phyloP scores from a whole-genome alignment of 768 basidiomycete species.

The Mycena latifolia region DNA sequence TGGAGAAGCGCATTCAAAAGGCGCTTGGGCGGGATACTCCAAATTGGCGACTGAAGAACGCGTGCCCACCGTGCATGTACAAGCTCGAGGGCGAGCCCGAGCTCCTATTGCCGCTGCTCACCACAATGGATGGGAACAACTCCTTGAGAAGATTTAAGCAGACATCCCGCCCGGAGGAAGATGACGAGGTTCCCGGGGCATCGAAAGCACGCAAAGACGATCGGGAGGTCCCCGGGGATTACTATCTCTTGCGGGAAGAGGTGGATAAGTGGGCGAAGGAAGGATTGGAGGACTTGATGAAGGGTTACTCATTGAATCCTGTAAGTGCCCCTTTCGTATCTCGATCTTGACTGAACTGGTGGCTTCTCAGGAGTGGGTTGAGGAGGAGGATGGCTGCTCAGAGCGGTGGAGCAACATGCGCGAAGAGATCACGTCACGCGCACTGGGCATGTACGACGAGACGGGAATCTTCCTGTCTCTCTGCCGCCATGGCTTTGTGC shows the following conservation, averaged over 20 bases:
- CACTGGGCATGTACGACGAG: conserved; percentile 52
- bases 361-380: conserved; percentile 40
- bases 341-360: too few relatives aligned
- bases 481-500: conserved; percentile 49
- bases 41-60: conserved; percentile 48
- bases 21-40: conserved; percentile 43
- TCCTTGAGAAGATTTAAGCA: conserved; percentile 40
- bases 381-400: conserved; percentile 45
- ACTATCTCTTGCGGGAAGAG: conserved; percentile 8
- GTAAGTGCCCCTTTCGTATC: too few relatives aligned
- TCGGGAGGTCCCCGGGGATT: conserved; percentile 26
- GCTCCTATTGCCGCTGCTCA: conserved; percentile 40
- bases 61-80: conserved; percentile 53
- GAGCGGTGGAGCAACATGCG: conserved; percentile 34
- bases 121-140: conserved; percentile 47
- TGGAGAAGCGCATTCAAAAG: too few relatives aligned
- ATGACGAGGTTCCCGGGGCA: conserved; percentile 41
- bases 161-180: neutral
- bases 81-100: conserved; percentile 46
- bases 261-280: conserved; percentile 19
- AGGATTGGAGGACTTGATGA: too few relatives aligned
- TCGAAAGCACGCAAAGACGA: conserved; percentile 24
- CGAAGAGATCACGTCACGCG: conserved; percentile 38
- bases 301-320: neutral
- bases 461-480: conserved; percentile 51